These are phyloP conservation scores for Diplodia intermedia DNA, from an alignment of 2,329 filamentous ascomycete species.

Conservation along the genomic window DNA sequence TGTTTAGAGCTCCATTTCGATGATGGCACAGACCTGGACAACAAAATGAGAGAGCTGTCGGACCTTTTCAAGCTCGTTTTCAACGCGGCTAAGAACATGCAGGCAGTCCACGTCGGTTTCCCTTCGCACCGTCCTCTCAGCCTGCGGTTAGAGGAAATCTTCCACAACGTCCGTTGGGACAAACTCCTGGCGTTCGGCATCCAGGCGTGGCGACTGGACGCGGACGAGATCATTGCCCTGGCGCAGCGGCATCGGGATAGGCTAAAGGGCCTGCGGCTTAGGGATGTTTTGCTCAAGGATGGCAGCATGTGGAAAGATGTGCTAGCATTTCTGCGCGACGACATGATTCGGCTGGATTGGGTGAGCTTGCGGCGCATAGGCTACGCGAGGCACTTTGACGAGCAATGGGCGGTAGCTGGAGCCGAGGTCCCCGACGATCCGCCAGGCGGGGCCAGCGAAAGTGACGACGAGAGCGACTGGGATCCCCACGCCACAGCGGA, in stretches of 20 bases:
- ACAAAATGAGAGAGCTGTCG: conserved; percentile 65
- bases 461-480: conserved; percentile 50
- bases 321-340: conserved; percentile 61
- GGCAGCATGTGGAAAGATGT: conserved; percentile 68
- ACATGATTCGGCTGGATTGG: conserved; percentile 66
- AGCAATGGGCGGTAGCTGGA: conserved; percentile 50
- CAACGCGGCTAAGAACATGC: conserved; percentile 64
- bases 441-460: conserved; percentile 52
- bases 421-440: conserved; percentile 58
- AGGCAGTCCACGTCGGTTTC: conserved; percentile 70
- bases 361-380: conserved; percentile 68
- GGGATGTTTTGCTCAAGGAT: conserved; percentile 66
- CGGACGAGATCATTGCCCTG: conserved; percentile 66
- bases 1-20: conserved; percentile 70
- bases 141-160: conserved; percentile 65
- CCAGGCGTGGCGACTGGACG: conserved; percentile 67
- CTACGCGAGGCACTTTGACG: conserved; percentile 63
- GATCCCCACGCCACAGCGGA: conserved; percentile 42
- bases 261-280: conserved; percentile 65
- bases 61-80: conserved; percentile 65
- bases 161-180: conserved; percentile 68
- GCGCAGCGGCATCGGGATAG: conserved; percentile 62
- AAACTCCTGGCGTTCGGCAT: conserved; percentile 69
- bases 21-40: conserved; percentile 62
- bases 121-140: conserved; percentile 63